A percentile compares a stretch with the other conserved stretches of the same genome.
phyloP scores from a whole-genome alignment of 169 alveolate species.

The Plasmodium vinckei region DNA sequence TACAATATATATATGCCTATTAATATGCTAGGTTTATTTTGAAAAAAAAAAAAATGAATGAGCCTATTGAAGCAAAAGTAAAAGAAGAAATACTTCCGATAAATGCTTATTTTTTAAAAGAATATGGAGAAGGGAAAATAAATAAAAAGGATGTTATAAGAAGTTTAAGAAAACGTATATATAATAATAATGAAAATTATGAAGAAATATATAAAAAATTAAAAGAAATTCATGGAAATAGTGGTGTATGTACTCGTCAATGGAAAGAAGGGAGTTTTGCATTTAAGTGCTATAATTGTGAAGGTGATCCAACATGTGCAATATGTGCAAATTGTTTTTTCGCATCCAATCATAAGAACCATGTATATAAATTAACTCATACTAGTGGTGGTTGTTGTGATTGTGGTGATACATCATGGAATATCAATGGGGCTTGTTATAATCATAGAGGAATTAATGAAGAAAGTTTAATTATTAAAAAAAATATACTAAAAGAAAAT shows the following conservation, averaged over 20 bases:
- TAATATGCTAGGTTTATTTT: too few species aligned
- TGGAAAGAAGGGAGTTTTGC: constrained; percentile 75
- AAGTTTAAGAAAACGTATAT: constrained; percentile 29
- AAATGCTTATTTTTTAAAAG: constrained; percentile 8
- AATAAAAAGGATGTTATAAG: constrained; percentile 62
- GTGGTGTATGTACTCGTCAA: constrained; percentile 70
- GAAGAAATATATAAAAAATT: constrained; percentile 49
- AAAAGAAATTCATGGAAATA: constrained; percentile 73
- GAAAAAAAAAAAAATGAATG: neutral
- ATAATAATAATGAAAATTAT: constrained; percentile 20
- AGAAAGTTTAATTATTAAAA: constrained; percentile 1
- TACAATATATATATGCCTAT: too few species aligned
- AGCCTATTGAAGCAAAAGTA: neutral
- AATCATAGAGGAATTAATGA: constrained; percentile 68
- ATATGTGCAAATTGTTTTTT: constrained; percentile 72
- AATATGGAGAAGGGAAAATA: constrained; percentile 49
- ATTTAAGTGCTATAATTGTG: constrained; percentile 75
- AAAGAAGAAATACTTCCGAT: neutral
- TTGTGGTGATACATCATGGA: constrained; percentile 77
- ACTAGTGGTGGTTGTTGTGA: constrained; percentile 78
- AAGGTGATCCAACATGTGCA: constrained; percentile 76
- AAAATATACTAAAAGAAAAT: constrained; percentile 12
- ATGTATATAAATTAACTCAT: constrained; percentile 46
- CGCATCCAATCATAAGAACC: constrained; percentile 62
- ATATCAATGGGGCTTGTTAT: constrained; percentile 59